Conservation (phyloP, 2,329 filamentous ascomycete species). For the Pyricularia pennisetigena region DNA sequence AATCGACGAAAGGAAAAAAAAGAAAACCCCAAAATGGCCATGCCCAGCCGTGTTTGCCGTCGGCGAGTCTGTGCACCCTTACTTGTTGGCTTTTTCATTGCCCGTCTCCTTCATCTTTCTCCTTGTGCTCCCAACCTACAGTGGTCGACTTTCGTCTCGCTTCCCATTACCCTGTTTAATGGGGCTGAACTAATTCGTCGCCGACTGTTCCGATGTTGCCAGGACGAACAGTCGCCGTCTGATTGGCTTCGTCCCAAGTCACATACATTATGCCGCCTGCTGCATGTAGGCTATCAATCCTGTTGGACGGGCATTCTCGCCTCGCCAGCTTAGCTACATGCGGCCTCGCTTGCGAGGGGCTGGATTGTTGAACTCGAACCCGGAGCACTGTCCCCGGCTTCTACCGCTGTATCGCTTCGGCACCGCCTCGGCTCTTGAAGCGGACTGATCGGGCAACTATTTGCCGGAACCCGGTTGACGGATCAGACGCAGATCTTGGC, state of each 20-base stretch:
- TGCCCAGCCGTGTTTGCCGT: not conserved
- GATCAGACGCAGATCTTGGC: not conserved
- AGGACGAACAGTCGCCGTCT: not conserved
- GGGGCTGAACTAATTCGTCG: not conserved
- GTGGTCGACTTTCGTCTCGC: not conserved
- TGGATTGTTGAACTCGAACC: not conserved
- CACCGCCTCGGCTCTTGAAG: not conserved
- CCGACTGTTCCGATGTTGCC: not conserved
- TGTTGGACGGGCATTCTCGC: not conserved
- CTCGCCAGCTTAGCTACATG: not conserved
- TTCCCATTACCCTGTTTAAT: not conserved
- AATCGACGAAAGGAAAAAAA: not conserved
- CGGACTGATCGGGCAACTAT: not conserved
- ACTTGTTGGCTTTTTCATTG: not conserved
- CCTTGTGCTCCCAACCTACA: not conserved
- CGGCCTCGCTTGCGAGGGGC: not conserved
- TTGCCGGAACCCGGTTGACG: not conserved
- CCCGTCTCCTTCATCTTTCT: not conserved
- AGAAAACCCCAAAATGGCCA: not conserved
- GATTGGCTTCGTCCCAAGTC: not conserved
- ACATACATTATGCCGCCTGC: not conserved
- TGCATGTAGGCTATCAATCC: not conserved
- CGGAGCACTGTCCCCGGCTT: not conserved
- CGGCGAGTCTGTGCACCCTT: not conserved
- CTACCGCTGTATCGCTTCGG: not conserved